Evolutionary conservation across 2,329 filamentous ascomycete genomes (phyloP).

Genomic region (Neonectria magnoliae): DNA sequence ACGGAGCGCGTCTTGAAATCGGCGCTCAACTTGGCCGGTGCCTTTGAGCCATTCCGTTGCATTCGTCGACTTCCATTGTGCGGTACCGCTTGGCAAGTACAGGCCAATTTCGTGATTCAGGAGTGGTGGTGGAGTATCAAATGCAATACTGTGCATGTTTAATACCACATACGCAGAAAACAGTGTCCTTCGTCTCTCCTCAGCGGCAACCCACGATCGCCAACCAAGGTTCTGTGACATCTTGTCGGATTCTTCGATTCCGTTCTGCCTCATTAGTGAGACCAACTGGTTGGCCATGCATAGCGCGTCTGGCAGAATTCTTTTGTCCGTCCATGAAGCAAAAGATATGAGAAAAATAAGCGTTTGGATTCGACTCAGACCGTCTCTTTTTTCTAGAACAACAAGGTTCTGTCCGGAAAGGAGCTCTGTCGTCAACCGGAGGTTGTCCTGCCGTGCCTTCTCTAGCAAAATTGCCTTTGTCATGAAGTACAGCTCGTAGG

Average conservation of each 20-base stretch:
- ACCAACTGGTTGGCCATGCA: not conserved
- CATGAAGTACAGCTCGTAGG: not conserved
- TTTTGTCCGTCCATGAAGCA: conserved; percentile 1
- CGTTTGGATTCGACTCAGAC: not conserved
- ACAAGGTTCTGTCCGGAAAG: not conserved
- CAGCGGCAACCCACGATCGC: not conserved
- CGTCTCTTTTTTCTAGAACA: not conserved
- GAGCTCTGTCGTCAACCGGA: not conserved
- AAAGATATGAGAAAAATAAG: not conserved
- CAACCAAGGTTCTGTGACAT: not conserved
- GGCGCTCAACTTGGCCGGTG: not conserved
- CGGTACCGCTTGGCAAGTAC: not conserved
- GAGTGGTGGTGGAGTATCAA: not conserved
- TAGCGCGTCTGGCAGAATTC: not conserved
- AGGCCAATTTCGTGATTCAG: conserved; percentile 3
- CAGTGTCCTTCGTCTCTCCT: not conserved
- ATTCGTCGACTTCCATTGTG: conserved; percentile 4
- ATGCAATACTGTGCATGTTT: conserved; percentile 2
- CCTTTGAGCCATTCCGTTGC: not conserved
- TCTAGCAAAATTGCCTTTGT: conserved; percentile 1
- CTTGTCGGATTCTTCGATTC: not conserved
- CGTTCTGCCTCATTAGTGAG: not conserved
- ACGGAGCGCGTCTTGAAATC: not conserved
- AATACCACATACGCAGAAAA: conserved; percentile 1
- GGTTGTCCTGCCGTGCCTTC: not conserved